Evolutionary conservation across 495 filamentous ascomycete genomes (phyloP), one percentile per base, ranked within the genome.

Genomic region (Daldinia vernicosa): DNA sequence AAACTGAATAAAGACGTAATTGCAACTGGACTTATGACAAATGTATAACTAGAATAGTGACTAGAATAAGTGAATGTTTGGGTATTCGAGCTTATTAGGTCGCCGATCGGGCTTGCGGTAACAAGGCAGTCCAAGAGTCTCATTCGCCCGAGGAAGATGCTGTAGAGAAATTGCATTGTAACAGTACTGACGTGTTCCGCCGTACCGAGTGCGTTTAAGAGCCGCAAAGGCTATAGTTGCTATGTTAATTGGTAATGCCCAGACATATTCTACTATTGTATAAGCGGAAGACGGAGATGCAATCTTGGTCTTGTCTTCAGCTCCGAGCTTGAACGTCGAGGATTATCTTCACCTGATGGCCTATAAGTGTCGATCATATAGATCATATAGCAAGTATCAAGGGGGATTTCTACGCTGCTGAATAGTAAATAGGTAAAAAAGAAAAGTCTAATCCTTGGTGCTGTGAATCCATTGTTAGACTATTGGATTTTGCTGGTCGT

Each of bases 341-440:
- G 50, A 61, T 66, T 24, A 19, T 62, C 27, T 59, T 32, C 39
- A 39, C 64, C 51, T 72, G 60, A 72, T 45, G 39, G 64, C 50
- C 50, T 72, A 73, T 69, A 73, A 52, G 19, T 69, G 70, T 53
- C 70, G 70, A 73, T 73, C 70, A 60, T 73, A 73, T 73, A 66
- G 70, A 73, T 73, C 70, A 60, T 73, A 73, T 73, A 66, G 55
- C n/a, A 55, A 47, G 40, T 61, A 37, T 55, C n/a, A 26, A 53
- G 12, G 3, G 12, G 3, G n/a, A 0, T 53, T 27, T 30, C 3
- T 53, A 60, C 7, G 59, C 53, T 63, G 56, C 43, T 47, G 43
- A 47, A 47, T 22, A 24, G 43, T 47, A 47, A 24, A 47, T 24
- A 1, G 19, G 19, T 24, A 66, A 39, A 40, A 40, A 30, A 26